Percentiles rank a stretch among this genome's conserved stretches.
phyloP scores from a whole-genome alignment of 2,329 filamentous ascomycete genomes.

The Zopfia rhizophila region DNA sequence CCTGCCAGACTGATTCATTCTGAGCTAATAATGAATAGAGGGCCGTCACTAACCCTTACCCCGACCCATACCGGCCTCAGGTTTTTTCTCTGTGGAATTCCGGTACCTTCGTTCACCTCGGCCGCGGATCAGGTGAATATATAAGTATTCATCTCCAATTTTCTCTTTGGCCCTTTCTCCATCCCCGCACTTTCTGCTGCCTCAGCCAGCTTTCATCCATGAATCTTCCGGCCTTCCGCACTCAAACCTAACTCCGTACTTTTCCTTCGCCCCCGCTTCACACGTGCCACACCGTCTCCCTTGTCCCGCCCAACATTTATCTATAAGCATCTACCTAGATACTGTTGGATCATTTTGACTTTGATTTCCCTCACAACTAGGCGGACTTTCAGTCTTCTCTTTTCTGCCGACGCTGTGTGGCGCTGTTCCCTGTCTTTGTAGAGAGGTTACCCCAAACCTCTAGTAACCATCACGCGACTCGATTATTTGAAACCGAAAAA shows the following conservation, averaged over 20 bases:
- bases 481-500: too few relatives aligned
- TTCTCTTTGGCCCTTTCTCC: conserved; percentile 1
- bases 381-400: too few relatives aligned
- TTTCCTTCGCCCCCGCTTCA: conserved; percentile 11
- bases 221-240: conserved; percentile 16
- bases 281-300: conserved; percentile 18
- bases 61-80: conserved; percentile 12
- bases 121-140: conserved; percentile 26
- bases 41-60: not conserved
- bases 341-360: too few relatives aligned
- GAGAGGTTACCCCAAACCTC: too few relatives aligned
- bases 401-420: too few relatives aligned
- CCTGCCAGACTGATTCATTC: not conserved
- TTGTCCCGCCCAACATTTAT: conserved; percentile 13
- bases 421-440: too few relatives aligned
- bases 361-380: too few relatives aligned
- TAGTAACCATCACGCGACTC: too few relatives aligned
- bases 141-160: conserved; percentile 24
- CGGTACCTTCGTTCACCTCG: conserved; percentile 6
- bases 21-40: not conserved
- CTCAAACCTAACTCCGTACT: conserved; percentile 5
- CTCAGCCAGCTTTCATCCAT: conserved; percentile 10
- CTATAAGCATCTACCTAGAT: conserved; percentile 9
- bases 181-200: conserved; percentile 3
- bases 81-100: not conserved